Base-by-base conservation (phyloP, 2,329 filamentous ascomycete species). In the Hirsutella thompsonii region DNA sequence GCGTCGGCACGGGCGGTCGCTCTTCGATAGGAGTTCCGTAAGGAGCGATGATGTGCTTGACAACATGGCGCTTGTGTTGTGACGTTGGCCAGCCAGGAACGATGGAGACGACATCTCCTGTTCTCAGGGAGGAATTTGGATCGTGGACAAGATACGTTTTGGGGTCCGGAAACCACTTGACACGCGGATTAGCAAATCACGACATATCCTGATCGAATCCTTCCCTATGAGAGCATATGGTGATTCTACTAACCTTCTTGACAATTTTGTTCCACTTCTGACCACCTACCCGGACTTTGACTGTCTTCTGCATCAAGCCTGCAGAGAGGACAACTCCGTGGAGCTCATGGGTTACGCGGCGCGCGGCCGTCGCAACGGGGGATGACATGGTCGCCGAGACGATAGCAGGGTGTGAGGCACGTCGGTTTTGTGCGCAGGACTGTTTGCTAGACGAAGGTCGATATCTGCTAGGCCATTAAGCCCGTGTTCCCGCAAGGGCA, bases 41-140 rank as follows among this genome's bases (percentile, higher is more conserved):
- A 2, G 82, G 84, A 3, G 83, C 79, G 46, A 90, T 73, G 50
- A 92, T 88, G 46, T 73, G 68, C 48, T 80, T 78, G 21, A 92
- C 79, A 29, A 89, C 78, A 52, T 90, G 83, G 20, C 76, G 74
- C 51, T 89, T 85, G 47, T 69, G 64, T 46, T 76, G 76, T 33
- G 75, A 78, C 6, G 74, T 75, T 40, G 76, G 74, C 71, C 72
- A 79, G 42, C 79, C 79, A 5, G 77, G 70, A 8, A 69, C 67
- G 51, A 90, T 83, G 46, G 77, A 71, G 21, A 92, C 76, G 3
- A 90, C 75, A 58, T 92, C 85, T 55, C 85, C 85, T 39, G 74
- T 72, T 43, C 79, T 72, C 30, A 88, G 71, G 20, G 82, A 87
- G 50, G 78, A 74, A 58, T 76, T 76, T 21, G 85, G 85, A 60